Evolutionary conservation across 2,329 filamentous ascomycete species (phyloP).

Genomic region (Epichloe aotearoae): DNA sequence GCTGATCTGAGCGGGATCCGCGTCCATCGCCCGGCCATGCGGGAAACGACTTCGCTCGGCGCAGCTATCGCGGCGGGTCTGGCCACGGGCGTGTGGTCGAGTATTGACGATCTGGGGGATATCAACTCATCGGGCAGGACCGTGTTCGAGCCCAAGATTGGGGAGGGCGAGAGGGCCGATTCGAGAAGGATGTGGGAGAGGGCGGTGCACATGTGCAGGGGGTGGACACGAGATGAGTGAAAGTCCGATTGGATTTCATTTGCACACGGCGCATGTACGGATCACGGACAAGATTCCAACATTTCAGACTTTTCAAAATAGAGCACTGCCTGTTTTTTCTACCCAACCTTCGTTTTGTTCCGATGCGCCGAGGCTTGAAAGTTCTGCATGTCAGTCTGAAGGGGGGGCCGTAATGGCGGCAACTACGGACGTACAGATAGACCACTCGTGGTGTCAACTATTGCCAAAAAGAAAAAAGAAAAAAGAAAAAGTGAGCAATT

Average conservation of each 20-base stretch:
- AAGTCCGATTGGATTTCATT: neutral
- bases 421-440: too few relatives aligned
- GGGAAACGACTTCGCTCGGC: conserved; percentile 78
- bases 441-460: too few relatives aligned
- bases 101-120: conserved; percentile 58
- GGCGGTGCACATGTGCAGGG: conserved; percentile 45
- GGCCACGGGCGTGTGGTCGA: conserved; percentile 65
- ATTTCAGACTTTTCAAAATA: too few relatives aligned
- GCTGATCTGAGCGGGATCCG: conserved; percentile 73
- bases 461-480: too few relatives aligned
- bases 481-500: too few relatives aligned
- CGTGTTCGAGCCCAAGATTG: conserved; percentile 56
- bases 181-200: conserved; percentile 42
- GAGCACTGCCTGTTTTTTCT: too few relatives aligned
- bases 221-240: conserved; percentile 32
- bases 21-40: conserved; percentile 75
- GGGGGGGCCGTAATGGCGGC: too few relatives aligned
- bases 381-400: too few relatives aligned
- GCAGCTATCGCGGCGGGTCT: conserved; percentile 85
- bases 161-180: conserved; percentile 22
- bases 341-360: too few relatives aligned
- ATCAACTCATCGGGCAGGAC: conserved; percentile 59
- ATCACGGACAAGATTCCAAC: too few relatives aligned
- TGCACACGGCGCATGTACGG: neutral
- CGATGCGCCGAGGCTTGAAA: too few relatives aligned